Evolutionary conservation across 129 eudicot genomes (phyloP).

Genomic region (Arctium minus): DNA sequence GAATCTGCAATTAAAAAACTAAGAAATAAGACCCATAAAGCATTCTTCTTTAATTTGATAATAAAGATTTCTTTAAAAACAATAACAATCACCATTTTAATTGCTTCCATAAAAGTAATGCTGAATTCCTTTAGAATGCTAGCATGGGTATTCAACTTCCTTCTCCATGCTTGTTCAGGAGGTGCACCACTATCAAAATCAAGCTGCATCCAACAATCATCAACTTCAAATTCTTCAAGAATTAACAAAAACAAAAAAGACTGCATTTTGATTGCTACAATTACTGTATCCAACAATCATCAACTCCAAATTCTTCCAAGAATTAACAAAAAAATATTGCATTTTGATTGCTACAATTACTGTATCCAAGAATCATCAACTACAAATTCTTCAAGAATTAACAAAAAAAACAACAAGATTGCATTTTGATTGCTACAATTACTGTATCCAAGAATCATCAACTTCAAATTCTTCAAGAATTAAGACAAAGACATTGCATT

Average conservation of each 20-base stretch:
- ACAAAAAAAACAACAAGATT: too few relatives aligned
- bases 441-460: too few relatives aligned
- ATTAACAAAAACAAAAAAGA: neutral
- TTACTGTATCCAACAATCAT: too few relatives aligned
- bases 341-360: too few relatives aligned
- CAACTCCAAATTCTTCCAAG: too few relatives aligned
- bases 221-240: neutral
- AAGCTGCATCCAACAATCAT: slow-evolving; percentile 39
- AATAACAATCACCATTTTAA: slow-evolving; percentile 58
- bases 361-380: too few relatives aligned
- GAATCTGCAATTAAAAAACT: slow-evolving; percentile 46
- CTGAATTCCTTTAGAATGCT: slow-evolving; percentile 87
- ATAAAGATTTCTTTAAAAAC: neutral
- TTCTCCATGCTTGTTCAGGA: slow-evolving; percentile 92
- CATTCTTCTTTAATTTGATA: neutral
- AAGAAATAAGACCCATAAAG: neutral
- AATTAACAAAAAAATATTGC: neutral
- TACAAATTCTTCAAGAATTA: too few relatives aligned
- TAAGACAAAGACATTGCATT: neutral
- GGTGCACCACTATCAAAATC: slow-evolving; percentile 94
- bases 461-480: too few relatives aligned
- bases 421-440: neutral
- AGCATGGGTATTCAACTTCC: slow-evolving; percentile 81
- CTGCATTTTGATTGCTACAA: neutral
- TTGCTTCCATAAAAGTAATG: slow-evolving; percentile 81